Percentiles rank a stretch among this genome's conserved stretches.
Conservation (phyloP, 495 filamentous ascomycete species). For the Jackrogersella minutella region DNA sequence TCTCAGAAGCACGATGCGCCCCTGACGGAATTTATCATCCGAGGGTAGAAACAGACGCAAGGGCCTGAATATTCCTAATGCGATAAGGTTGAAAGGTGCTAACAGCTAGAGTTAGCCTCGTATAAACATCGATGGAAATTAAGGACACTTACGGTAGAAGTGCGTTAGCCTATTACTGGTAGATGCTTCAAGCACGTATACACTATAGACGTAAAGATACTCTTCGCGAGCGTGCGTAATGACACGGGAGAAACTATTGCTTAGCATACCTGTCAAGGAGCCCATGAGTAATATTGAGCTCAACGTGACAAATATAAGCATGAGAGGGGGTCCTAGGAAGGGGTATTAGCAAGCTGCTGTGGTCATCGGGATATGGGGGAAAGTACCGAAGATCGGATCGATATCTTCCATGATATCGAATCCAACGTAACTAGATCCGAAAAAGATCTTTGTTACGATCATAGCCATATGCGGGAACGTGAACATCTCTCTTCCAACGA, state of each 20-base stretch:
- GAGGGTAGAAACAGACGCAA: constrained; percentile 78
- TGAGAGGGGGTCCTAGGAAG: constrained; percentile 68
- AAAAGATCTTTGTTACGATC: constrained; percentile 86
- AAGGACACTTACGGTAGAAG: constrained; percentile 70
- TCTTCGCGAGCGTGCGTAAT: constrained; percentile 75
- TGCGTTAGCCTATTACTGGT: constrained; percentile 82
- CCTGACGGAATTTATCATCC: constrained; percentile 69
- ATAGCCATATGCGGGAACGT: constrained; percentile 80
- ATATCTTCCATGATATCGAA: constrained; percentile 67
- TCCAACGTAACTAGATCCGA: constrained; percentile 78
- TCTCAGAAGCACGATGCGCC: constrained; percentile 81
- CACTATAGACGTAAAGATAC: constrained; percentile 80
- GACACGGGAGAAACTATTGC: constrained; percentile 87
- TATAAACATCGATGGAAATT: constrained; percentile 21
- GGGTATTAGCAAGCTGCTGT: constrained; percentile 54
- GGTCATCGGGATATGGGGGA: constrained; percentile 21
- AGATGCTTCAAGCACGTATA: constrained; percentile 82
- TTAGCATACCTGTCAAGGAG: constrained; percentile 88
- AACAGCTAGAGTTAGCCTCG: constrained; percentile 25
- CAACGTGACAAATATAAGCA: constrained; percentile 84
- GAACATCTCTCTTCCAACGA: constrained; percentile 81
- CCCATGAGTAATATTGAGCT: constrained; percentile 93
- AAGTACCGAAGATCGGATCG: constrained; percentile 53
- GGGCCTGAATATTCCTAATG: constrained; percentile 83
- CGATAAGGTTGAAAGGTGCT: constrained; percentile 76